Evolutionary conservation across 192 early-diverging fungal genomes (phyloP).

Genomic region (Mortierella antarctica): DNA sequence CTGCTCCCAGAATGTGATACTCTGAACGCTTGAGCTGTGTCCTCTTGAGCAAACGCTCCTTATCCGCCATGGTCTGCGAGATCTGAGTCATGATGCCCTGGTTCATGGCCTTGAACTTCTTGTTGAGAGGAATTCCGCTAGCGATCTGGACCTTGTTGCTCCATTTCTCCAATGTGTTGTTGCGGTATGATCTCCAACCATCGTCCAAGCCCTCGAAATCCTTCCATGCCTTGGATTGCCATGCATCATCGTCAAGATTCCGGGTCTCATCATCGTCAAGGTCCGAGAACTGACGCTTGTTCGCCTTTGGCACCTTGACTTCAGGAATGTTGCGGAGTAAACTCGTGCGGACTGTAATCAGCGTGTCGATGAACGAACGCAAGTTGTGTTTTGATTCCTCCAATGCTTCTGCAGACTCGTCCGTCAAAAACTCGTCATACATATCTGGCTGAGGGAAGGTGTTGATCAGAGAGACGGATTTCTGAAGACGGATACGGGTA

Average conservation of each 20-base stretch:
- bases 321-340: constrained; percentile 43
- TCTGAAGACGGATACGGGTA: constrained; percentile 89
- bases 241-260: constrained; percentile 58
- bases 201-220: constrained; percentile 70
- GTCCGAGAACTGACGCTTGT: constrained; percentile 47
- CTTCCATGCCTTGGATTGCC: constrained; percentile 65
- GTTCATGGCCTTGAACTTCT: constrained; percentile 97
- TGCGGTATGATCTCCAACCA: constrained; percentile 81
- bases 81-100: constrained; percentile 84
- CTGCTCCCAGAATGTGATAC: constrained; percentile 68
- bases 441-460: constrained; percentile 73
- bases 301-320: constrained; percentile 32
- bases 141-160: constrained; percentile 85
- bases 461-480: constrained; percentile 79
- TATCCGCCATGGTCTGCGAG: constrained; percentile 72
- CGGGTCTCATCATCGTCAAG: constrained; percentile 54
- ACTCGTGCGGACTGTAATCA: constrained; percentile 54
- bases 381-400: constrained; percentile 48
- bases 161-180: constrained; percentile 94
- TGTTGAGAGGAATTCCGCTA: constrained; percentile 74
- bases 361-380: constrained; percentile 49
- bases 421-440: constrained; percentile 45
- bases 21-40: constrained; percentile 86
- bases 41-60: constrained; percentile 84
- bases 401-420: constrained; percentile 36